Percentiles rank a stretch among this genome's conserved stretches.
Evolutionary conservation across 1,139 yeast species (phyloP).

Genomic region (Petasospora rhodanensis): DNA sequence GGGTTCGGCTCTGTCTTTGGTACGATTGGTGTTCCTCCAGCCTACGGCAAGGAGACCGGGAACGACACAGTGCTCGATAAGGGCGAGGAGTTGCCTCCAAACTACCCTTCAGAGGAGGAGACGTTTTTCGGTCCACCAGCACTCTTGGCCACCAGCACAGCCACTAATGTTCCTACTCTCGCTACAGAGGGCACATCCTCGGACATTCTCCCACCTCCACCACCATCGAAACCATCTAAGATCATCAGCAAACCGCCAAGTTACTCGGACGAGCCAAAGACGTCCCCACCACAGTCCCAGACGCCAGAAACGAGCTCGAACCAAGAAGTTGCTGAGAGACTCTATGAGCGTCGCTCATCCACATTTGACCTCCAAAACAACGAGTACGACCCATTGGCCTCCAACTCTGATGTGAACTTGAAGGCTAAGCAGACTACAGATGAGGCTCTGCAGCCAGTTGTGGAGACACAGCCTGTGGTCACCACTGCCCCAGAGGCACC

Average conservation of each 20-base stretch:
- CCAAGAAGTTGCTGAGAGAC: slow-evolving; percentile 13
- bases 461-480: no score
- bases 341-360: slow-evolving; percentile 25
- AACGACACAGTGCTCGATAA: slow-evolving; percentile 60
- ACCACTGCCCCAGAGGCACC: no score
- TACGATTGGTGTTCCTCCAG: slow-evolving; percentile 71
- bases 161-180: background rate
- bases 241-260: slow-evolving; percentile 22
- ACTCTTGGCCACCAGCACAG: slow-evolving; percentile 8
- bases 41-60: slow-evolving; percentile 47
- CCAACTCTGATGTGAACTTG: no score
- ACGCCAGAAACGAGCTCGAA: background rate
- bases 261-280: slow-evolving; percentile 23
- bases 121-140: slow-evolving; percentile 55
- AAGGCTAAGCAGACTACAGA: background rate
- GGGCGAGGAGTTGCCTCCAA: slow-evolving; percentile 73
- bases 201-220: slow-evolving; percentile 1
- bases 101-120: slow-evolving; percentile 57
- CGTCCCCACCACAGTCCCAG: background rate
- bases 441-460: no score
- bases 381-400: slow-evolving; percentile 2
- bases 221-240: slow-evolving; percentile 9
- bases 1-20: slow-evolving; percentile 82
- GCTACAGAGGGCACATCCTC: background rate
- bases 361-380: slow-evolving; percentile 18